Percentiles rank a stretch among this genome's conserved stretches.
Conservation (phyloP, 2,329 filamentous ascomycete genomes). For the Coniochaeta sp. region DNA sequence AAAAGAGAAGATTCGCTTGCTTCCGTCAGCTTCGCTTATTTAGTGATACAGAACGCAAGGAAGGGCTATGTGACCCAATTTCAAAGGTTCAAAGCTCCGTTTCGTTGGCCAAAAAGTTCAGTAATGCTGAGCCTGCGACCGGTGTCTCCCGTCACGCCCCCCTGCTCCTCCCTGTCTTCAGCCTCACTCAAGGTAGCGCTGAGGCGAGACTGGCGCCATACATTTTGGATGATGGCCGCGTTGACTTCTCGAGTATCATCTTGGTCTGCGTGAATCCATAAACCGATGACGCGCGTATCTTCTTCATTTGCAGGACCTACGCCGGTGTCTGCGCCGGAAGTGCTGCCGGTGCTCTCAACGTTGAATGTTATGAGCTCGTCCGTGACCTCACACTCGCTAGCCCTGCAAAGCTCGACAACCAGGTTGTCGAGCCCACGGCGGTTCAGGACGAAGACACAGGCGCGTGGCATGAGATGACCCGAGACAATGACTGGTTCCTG, state of each 20-base stretch:
- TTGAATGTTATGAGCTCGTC: constrained; percentile 46
- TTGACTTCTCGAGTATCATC: constrained; percentile 17
- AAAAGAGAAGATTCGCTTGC: neutral
- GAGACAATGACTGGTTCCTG: constrained; percentile 36
- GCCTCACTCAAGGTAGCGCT: neutral
- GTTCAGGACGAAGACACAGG: constrained; percentile 67
- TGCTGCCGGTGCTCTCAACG: constrained; percentile 23
- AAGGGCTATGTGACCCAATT: neutral
- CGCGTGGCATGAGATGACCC: constrained; percentile 28
- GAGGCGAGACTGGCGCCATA: constrained; percentile 27
- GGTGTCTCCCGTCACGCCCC: constrained; percentile 3
- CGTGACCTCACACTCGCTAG: constrained; percentile 57
- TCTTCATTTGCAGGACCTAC: constrained; percentile 3
- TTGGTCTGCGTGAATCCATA: constrained; percentile 42
- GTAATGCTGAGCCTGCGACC: constrained; percentile 35
- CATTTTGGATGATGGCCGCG: constrained; percentile 27
- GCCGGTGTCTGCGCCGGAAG: neutral
- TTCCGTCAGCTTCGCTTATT: neutral
- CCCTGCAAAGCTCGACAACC: constrained; percentile 53
- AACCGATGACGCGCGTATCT: constrained; percentile 33
- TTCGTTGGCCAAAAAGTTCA: constrained; percentile 29
- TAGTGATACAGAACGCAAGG: neutral
- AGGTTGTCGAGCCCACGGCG: constrained; percentile 65
- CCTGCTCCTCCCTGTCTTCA: constrained; percentile 7
- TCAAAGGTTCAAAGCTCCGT: neutral